Base-by-base conservation (phyloP, 2,329 filamentous ascomycete species). In the Fusarium guadeloupense region DNA sequence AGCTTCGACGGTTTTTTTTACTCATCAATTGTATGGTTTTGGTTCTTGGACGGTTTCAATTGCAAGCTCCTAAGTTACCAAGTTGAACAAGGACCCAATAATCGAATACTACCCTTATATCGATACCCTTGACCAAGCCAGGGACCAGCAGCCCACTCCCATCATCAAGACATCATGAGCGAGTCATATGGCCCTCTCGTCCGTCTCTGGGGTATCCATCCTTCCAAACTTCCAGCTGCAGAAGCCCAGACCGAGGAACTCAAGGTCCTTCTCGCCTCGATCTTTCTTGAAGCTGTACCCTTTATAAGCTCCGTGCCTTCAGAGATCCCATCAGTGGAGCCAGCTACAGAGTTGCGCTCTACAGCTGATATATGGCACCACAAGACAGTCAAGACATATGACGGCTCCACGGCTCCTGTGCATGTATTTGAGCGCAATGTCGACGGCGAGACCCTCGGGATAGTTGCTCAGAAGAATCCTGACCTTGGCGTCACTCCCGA, bases 231-330 rank as follows among this genome's bases (percentile, higher is more conserved):
- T 2, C 85, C 84, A 2, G 47, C 75, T 23, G 54, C 75, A 30
- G 68, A 71, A 13, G 76, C 78, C 5, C 67, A 74, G 2, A 52
- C 72, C 5, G 75, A 80, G 23, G 77, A 81, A 30, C 75, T 89
- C 14, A 71, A 74, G 19, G 75, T 78, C 6, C 83, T 90, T 60
- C 71, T 89, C 54, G 71, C 74, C 9, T 72, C 78, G 6, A 75
- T 87, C 20, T 76, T 90, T 26, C 69, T 75, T n/a, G 87, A 90
- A 71, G 83, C 84, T 19, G 72, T 85, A 23, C 77, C 80, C 2
- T 88, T 90, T 71, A 79, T 89, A 69, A 80, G 82, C 66, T 77
- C 77, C 9, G 80, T 85, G 28, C 79, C 85, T 8, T 79, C 83
- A 19, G 61, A 69, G 30, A 74, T 44, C 19, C 50, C 44, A 33